These are phyloP conservation scores for Erodium texanum DNA, from an alignment of 441 rosid species.

Conservation along the genomic window DNA sequence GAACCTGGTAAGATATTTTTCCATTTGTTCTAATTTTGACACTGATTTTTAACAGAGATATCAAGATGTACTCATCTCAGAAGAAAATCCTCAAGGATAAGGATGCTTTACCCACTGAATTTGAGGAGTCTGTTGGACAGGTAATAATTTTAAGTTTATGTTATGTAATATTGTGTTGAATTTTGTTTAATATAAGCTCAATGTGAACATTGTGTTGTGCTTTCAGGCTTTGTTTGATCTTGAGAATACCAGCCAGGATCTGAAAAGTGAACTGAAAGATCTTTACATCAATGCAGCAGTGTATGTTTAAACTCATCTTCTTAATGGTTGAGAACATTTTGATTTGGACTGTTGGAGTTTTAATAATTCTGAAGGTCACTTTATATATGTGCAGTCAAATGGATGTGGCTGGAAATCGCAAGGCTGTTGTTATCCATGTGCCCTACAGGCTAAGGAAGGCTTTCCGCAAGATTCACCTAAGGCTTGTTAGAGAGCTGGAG, in stretches of 20 bases:
- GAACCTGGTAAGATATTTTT: not conserved
- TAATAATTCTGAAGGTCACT: not conserved
- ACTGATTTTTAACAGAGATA: constrained; percentile 6
- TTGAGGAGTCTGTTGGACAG: constrained; percentile 74
- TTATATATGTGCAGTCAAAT: constrained; percentile 38
- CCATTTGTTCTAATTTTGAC: not conserved
- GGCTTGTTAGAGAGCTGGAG: constrained; percentile 82
- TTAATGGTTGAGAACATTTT: not conserved
- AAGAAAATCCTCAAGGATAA: constrained; percentile 76
- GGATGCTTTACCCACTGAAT: constrained; percentile 60
- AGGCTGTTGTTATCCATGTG: constrained; percentile 72
- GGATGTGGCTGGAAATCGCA: constrained; percentile 70
- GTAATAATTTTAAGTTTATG: constrained; percentile 18
- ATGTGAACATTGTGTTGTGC: not conserved
- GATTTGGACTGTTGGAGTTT: not conserved
- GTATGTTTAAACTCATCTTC: constrained; percentile 28
- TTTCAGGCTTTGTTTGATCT: constrained; percentile 70
- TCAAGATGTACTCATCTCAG: constrained; percentile 59
- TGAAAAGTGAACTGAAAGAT: constrained; percentile 77
- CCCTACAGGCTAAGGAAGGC: constrained; percentile 84
- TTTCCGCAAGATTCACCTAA: constrained; percentile 71
- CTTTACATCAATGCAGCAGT: constrained; percentile 64
- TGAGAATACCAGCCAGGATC: constrained; percentile 71
- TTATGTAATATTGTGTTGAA: not conserved
- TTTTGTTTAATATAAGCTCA: not conserved